phyloP scores from a whole-genome alignment of 257 asterid species.

The Solanum ossicruentum region DNA sequence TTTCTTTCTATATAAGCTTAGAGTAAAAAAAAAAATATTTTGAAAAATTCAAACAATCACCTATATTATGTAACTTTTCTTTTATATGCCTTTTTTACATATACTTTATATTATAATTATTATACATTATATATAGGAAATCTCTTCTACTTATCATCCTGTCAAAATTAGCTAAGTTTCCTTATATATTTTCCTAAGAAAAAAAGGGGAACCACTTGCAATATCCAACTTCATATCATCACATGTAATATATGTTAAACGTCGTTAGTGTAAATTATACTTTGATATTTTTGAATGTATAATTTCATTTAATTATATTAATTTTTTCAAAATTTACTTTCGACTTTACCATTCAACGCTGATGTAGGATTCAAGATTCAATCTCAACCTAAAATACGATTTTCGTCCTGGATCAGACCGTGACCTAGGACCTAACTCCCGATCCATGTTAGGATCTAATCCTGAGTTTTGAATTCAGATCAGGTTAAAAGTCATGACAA shows the following conservation, averaged over 20 bases:
- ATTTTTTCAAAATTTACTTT: too few species aligned
- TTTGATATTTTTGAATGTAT: neutral
- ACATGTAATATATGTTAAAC: neutral
- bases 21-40: neutral
- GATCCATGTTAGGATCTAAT: too few species aligned
- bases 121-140: neutral
- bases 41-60: too few species aligned
- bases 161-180: neutral
- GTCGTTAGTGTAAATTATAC: neutral
- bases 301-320: neutral
- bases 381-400: too few species aligned
- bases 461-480: too few species aligned
- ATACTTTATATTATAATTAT: neutral
- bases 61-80: too few species aligned
- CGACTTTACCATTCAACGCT: too few species aligned
- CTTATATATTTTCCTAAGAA: neutral
- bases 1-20: neutral
- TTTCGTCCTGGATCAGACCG: too few species aligned
- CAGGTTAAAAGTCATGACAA: too few species aligned
- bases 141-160: neutral
- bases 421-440: too few species aligned
- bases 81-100: too few species aligned
- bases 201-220: neutral
- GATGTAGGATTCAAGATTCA: too few species aligned
- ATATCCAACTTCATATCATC: neutral